Percentiles rank a stretch among this genome's conserved stretches.
Conservation (phyloP, 1,284 basidiomycete genomes). For the Meripilus lineatus region DNA sequence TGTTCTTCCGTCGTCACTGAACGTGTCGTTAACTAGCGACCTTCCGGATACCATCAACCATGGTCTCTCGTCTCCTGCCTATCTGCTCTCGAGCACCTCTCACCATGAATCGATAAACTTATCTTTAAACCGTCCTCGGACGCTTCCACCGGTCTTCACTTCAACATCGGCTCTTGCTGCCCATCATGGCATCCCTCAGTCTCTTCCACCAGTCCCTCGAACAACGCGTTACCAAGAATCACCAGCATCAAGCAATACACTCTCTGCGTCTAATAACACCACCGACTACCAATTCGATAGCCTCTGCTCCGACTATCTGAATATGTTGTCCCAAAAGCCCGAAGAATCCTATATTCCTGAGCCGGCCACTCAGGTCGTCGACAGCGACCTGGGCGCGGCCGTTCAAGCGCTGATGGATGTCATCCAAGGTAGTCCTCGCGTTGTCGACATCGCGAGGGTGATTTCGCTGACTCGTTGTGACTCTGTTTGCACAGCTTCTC, state of each 20-base stretch:
- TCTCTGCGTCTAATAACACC: conserved; percentile 17
- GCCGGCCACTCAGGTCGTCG: conserved; percentile 13
- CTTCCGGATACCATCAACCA: conserved; percentile 27
- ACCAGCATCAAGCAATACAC: conserved; percentile 26
- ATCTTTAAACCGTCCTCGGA: conserved; percentile 35
- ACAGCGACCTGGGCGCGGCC: conserved; percentile 24
- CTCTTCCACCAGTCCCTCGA: conserved; percentile 59
- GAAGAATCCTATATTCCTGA: conserved; percentile 18
- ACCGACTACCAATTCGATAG: conserved; percentile 29
- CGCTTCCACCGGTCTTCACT: conserved; percentile 39
- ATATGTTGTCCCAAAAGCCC: conserved; percentile 40
- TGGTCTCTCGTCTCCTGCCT: conserved; percentile 23
- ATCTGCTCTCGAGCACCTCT: conserved; percentile 38
- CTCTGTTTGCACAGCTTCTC: conserved; percentile 26
- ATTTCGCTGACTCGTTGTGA: conserved; percentile 6
- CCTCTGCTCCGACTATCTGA: conserved; percentile 43
- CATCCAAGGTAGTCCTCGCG: conserved; percentile 31
- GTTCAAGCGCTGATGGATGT: conserved; percentile 40
- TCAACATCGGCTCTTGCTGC: conserved; percentile 55
- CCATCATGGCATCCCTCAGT: conserved; percentile 71
- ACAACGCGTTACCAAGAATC: conserved; percentile 44
- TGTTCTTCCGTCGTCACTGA: conserved; percentile 29
- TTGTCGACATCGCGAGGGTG: not conserved
- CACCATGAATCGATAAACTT: conserved; percentile 44
- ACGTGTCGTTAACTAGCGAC: conserved; percentile 27